Evolutionary conservation across 306 rosid genomes (phyloP), one percentile per base, ranked within the genome.

Genomic region (Trifolium dubium): DNA sequence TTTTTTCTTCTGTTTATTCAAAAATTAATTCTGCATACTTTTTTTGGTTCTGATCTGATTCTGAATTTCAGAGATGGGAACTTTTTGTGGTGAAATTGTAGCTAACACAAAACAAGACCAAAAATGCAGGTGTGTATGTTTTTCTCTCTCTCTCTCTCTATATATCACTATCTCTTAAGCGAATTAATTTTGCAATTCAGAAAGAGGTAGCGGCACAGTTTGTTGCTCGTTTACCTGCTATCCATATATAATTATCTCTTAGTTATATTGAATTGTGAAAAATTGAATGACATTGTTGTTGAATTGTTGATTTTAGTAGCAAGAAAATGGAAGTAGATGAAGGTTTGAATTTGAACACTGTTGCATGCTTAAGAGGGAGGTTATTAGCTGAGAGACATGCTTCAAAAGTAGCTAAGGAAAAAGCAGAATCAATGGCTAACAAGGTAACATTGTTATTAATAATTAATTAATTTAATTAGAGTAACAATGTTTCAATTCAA

Each of bases 361-460:
- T 91, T 53, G 92, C 81, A 53, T 88, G 89, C 77, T 83, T 93
- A 10, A 88, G 98, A 87, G 96, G 98, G 71, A 89, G 96, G 71
- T 85, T 93, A 70, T 82, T 91, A 9, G 94, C 96, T 56, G 97
- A 93, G 71, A 93, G 98, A 78, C 94, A 89, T 47, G 94, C 92
- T 68, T 93, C 98, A 75, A 88, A 64, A 76, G 62, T 69, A 46
- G 97, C 98, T n/a, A 93, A 88, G 47, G 83, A 84, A 30, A 70
- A 83, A 74, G 88, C 81, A 41, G 89, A 89, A 68, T 67, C 83
- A 71, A 71, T 88, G 88, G 90, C 32, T 55, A 77, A 77, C 43
- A 91, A 82, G 92, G 98, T 93, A 77, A 50, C 14, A 46, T 3
- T 44, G 11, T 10, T 11, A 10, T 44, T 44, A 3, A 4, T 4